A percentile compares a stretch with the other conserved stretches of the same genome.
Conservation (phyloP, 2,329 filamentous ascomycete genomes). For the Aureobasidium sp. region DNA sequence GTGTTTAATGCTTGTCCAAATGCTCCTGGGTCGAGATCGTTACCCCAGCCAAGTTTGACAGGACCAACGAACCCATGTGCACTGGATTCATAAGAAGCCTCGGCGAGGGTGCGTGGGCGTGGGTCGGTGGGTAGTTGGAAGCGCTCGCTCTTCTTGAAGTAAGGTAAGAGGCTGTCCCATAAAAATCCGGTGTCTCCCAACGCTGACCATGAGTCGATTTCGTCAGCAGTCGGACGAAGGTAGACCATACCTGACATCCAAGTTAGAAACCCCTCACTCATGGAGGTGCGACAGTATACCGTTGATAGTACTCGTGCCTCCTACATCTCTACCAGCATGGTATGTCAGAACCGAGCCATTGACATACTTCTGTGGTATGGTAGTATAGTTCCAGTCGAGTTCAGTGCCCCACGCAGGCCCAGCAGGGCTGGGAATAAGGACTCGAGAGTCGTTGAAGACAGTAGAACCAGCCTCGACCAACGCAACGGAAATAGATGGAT, state of each 20-base stretch:
- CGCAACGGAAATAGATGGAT: conserved; percentile 52
- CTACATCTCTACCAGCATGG: conserved; percentile 38
- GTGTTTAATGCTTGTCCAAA: conserved; percentile 36
- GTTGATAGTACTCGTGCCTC: conserved; percentile 46
- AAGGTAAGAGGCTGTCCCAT: conserved; percentile 23
- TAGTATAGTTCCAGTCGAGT: conserved; percentile 18
- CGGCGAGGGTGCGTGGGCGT: not conserved
- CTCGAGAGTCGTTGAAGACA: conserved; percentile 4
- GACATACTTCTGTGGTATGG: conserved; percentile 54
- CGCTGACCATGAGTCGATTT: conserved; percentile 18
- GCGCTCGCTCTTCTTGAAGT: conserved; percentile 24
- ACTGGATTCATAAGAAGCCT: not conserved
- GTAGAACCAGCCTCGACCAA: conserved; percentile 16
- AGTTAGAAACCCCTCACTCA: no score
- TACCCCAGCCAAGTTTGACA: conserved; percentile 17
- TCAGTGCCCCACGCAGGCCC: not conserved
- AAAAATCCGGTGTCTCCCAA: conserved; percentile 17
- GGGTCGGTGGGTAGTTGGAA: conserved; percentile 7
- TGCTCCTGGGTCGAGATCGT: not conserved
- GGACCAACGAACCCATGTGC: conserved; percentile 20
- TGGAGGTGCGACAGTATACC: no score
- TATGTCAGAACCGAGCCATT: conserved; percentile 4
- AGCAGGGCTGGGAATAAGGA: not conserved
- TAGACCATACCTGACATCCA: no score
- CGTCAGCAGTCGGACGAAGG: conserved; percentile 6